phyloP scores from a whole-genome alignment of 116 monocot species.

The Trichopus zeylanicus region DNA sequence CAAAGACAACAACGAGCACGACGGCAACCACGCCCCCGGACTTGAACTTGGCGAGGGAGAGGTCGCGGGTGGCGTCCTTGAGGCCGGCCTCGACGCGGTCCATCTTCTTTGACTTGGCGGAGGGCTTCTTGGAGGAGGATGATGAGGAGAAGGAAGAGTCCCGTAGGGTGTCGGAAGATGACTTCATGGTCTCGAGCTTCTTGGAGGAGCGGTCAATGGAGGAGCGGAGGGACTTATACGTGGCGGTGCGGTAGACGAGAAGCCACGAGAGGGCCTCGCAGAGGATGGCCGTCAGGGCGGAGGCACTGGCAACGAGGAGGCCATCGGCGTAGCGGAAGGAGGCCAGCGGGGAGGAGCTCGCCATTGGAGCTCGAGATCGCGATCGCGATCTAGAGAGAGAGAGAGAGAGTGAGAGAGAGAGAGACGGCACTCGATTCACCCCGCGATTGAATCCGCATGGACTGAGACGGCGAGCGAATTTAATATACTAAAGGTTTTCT shows the following conservation, averaged over 20 bases:
- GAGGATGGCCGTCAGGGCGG: constrained; percentile 66
- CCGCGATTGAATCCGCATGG: too few species aligned
- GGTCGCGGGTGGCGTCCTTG: constrained; percentile 92
- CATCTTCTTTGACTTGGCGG: constrained; percentile 75
- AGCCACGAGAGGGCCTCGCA: constrained; percentile 95
- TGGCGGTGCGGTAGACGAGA: constrained; percentile 91
- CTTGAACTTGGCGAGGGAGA: constrained; percentile 94
- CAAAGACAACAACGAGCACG: constrained; percentile 91
- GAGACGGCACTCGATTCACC: too few species aligned
- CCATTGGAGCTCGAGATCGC: constrained; percentile 5
- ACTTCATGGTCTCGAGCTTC: constrained; percentile 87
- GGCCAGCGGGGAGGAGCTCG: constrained; percentile 15
- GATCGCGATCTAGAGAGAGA: background rate
- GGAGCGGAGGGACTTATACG: constrained; percentile 87
- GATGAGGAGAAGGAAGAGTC: constrained; percentile 4
- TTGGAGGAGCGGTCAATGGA: constrained; percentile 83
- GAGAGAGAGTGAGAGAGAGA: background rate
- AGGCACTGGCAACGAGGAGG: constrained; percentile 60
- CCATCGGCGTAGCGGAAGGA: constrained; percentile 58
- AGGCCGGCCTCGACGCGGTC: constrained; percentile 89
- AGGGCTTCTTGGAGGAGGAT: constrained; percentile 9
- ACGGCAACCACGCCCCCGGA: constrained; percentile 86
- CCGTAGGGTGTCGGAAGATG: constrained; percentile 11
- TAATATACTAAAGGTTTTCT: too few species aligned
- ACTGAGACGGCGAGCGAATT: too few species aligned